Base-by-base conservation (phyloP, 2,329 filamentous ascomycete genomes). In the Aschersonia sp. region DNA sequence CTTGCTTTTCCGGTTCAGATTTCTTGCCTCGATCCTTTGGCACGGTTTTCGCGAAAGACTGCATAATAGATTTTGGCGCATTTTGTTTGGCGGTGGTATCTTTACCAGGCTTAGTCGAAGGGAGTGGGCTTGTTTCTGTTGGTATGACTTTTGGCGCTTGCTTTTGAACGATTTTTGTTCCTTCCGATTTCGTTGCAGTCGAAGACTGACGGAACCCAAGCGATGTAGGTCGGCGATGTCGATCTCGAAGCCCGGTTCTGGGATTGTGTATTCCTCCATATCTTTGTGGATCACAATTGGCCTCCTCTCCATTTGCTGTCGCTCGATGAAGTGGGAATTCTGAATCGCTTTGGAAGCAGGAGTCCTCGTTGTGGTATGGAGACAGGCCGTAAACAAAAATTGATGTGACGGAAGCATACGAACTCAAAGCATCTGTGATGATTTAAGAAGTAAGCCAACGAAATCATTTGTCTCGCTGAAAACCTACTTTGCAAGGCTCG, bases 341-440 rank as follows among this genome's bases (percentile, higher is more conserved):
- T 9, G 12, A 29, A 9, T 9, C 28, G 48, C 41, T n/a, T 9
- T 28, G 32, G 29, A 44, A 35, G 45, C 47, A 51, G 12, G 43
- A 45, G n/a, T 47, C 41, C 4, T 32, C 31, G 9, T 30, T 10
- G 4, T 30, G 20, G 3, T 4, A 43, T 9, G 50, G 48, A 31
- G 46, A 50, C 51, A 85, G 77, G 58, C 89, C 95, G 68, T 97
- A 97, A 43, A 97, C 69, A 56, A 96, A 88, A 51, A 95, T 82
- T 0, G 86, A 85, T 0, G 73, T 74, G 47, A 95, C 78, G n/a
- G 78, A 70, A 45, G 84, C 74, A 54, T 91, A 94, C 12, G 77
- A 73, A 10, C 72, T 68, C 49, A 88, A 78, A 1, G 77, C 70
- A 53, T 77, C 85, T 91, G 54, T 2, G 9, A 44, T 45, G 57